Evolutionary conservation across 139 green algal species (phyloP), one percentile per base, ranked within the genome.

Genomic region (Picochlorum sp.): DNA sequence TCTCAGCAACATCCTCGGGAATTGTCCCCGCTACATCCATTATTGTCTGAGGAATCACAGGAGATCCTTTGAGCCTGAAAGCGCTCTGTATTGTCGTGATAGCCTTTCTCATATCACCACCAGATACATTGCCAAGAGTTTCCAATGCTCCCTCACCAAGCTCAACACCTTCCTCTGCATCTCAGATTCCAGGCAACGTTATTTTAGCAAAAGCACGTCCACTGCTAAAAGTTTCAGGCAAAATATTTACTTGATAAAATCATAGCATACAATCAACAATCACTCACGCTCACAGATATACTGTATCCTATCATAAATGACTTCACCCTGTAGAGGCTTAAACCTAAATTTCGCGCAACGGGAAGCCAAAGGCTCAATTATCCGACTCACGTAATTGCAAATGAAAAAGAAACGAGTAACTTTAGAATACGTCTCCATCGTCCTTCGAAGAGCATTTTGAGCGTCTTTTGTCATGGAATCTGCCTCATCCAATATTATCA

Each of bases 301-400:
- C 1, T 71, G 54, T 31, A 95, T 74, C 50, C 88, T 77, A 10
- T 78, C 68, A 25, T 62, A 55, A 60, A 82, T 81, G 26, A 82
- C 66, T 33, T 59, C 68, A 13, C 61, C 64, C 30, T 74, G 66
- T 53, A 89, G 57, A 25, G 85, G 77, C 65, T 82, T 77, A 77
- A 95, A 96, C 6, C 87, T 67, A 72, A 95, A 96, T 75, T 94
- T 92, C 62, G 83, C 81, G 64, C 84, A 93, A 8, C 87, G 68
- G 4, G 81, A 94, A 2, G 90, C 86, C 16, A 98, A 72, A 5
- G 92, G 92, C 64, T 97, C 91, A 28, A 98, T 98, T 74, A 98
- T 96, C 55, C 88, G 82, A n/a, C 72, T 88, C 29, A 99, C 84
- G 59, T 99, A 99, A 78, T 99, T 99, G 80, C 92, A 99, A 60